A percentile compares a stretch with the other conserved stretches of the same genome.
These are phyloP conservation scores for Paramecium tetraurelia DNA, from an alignment of 73 alveolate species.

Conservation along the genomic window DNA sequence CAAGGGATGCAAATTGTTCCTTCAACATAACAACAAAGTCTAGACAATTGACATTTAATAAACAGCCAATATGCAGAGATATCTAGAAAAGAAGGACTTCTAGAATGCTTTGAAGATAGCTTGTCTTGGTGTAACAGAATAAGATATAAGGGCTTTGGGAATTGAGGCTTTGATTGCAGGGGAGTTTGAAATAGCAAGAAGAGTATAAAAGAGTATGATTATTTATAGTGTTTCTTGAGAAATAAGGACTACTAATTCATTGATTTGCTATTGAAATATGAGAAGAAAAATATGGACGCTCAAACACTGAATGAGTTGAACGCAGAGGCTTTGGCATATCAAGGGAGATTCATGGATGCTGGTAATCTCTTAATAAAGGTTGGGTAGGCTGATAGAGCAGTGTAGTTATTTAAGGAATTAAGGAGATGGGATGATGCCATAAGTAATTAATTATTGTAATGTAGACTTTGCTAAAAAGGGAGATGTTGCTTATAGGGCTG, in stretches of 20 bases:
- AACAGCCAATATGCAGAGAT: constrained; percentile 50
- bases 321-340: constrained; percentile 25
- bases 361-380: constrained; percentile 4
- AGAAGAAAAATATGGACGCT: neutral
- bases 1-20: constrained; percentile 33
- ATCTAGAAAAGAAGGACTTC: constrained; percentile 56
- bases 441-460: neutral
- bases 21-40: neutral
- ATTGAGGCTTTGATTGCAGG: constrained; percentile 57
- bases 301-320: neutral
- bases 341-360: constrained; percentile 45
- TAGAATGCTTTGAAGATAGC: constrained; percentile 48
- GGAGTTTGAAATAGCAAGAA: constrained; percentile 57
- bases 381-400: constrained; percentile 37
- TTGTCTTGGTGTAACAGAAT: constrained; percentile 57
- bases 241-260: constrained; percentile 6
- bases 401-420: neutral
- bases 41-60: constrained; percentile 35
- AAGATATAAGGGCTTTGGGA: constrained; percentile 42
- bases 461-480: neutral
- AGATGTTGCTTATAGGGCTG: neutral
- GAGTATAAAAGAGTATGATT: neutral
- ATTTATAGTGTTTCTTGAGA: neutral
- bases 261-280: constrained; percentile 1
- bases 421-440: constrained; percentile 51